Evolutionary conservation across 2,329 filamentous ascomycete genomes (phyloP).

Genomic region (Claviceps sp.): DNA sequence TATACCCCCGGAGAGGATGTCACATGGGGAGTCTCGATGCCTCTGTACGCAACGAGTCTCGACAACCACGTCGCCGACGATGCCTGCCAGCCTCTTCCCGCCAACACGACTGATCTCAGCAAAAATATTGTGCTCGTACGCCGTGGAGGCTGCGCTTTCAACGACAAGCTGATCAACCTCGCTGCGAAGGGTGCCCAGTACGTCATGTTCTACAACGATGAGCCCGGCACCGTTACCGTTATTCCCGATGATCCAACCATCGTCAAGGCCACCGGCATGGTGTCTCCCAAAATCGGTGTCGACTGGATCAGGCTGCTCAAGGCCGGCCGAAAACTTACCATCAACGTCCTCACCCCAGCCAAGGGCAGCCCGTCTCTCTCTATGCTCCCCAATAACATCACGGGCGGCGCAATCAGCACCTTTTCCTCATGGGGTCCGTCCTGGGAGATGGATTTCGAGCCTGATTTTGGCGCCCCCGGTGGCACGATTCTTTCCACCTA

Average conservation of each 20-base stretch:
- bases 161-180: background rate
- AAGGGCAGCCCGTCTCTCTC: background rate
- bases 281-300: conserved; percentile 30
- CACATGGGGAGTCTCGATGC: conserved; percentile 8
- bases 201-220: conserved; percentile 48
- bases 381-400: conserved; percentile 11
- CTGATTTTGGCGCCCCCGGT: conserved; percentile 39
- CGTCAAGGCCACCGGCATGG: conserved; percentile 15
- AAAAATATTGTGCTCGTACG: conserved; percentile 40
- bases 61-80: conserved; percentile 20
- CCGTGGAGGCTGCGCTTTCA: conserved; percentile 13
- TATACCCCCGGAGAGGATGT: background rate
- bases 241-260: conserved; percentile 15
- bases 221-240: conserved; percentile 14
- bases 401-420: conserved; percentile 35
- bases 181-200: conserved; percentile 39
- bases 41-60: conserved; percentile 20
- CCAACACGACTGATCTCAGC: conserved; percentile 36
- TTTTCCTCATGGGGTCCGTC: conserved; percentile 48
- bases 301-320: conserved; percentile 25
- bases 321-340: conserved; percentile 23
- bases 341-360: background rate
- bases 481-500: conserved; percentile 45
- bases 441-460: conserved; percentile 42
- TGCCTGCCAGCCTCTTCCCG: conserved; percentile 23